Conservation (phyloP, 2,329 filamentous ascomycete species). For the Fusarium sp. region DNA sequence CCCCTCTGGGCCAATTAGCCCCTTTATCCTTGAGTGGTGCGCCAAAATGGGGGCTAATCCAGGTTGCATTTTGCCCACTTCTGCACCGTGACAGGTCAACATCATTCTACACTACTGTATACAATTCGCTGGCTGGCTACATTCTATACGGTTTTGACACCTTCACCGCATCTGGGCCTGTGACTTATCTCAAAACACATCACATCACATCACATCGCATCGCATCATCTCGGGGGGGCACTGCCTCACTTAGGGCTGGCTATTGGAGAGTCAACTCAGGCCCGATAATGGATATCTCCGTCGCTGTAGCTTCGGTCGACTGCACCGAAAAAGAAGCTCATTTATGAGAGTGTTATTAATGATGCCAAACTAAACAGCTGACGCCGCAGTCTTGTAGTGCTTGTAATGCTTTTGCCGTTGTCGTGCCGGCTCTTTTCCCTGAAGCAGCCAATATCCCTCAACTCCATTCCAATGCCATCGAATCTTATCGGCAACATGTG, state of each 20-base stretch:
- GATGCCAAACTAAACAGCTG: slow-evolving; percentile 8
- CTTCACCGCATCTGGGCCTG: slow-evolving; percentile 30
- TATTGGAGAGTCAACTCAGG: background rate
- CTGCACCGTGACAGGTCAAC: slow-evolving; percentile 31
- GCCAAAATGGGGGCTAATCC: slow-evolving; percentile 43
- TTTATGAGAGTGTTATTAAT: slow-evolving; percentile 20
- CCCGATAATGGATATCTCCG: background rate
- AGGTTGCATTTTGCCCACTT: slow-evolving; percentile 33
- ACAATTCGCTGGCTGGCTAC: slow-evolving; percentile 10
- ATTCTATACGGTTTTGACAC: slow-evolving; percentile 5
- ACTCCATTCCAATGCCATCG: slow-evolving; percentile 35
- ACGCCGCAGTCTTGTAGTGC: slow-evolving; percentile 12
- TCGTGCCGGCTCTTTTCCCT: slow-evolving; percentile 22
- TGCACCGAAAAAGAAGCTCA: background rate
- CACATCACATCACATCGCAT: slow-evolving; percentile 23
- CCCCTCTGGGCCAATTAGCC: slow-evolving; percentile 37
- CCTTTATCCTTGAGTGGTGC: slow-evolving; percentile 23
- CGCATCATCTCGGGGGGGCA: slow-evolving; percentile 5
- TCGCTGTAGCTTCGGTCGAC: slow-evolving; percentile 12
- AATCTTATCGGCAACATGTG: background rate
- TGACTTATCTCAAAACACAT: slow-evolving; percentile 4
- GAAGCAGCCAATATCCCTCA: slow-evolving; percentile 23
- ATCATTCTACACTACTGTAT: slow-evolving; percentile 18
- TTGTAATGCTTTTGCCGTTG: slow-evolving; percentile 13
- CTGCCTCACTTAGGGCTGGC: slow-evolving; percentile 10